A percentile compares a stretch with the other conserved stretches of the same genome.
Evolutionary conservation across 2,329 filamentous ascomycete genomes (phyloP).

Genomic region (Beauveria pseudobassiana): DNA sequence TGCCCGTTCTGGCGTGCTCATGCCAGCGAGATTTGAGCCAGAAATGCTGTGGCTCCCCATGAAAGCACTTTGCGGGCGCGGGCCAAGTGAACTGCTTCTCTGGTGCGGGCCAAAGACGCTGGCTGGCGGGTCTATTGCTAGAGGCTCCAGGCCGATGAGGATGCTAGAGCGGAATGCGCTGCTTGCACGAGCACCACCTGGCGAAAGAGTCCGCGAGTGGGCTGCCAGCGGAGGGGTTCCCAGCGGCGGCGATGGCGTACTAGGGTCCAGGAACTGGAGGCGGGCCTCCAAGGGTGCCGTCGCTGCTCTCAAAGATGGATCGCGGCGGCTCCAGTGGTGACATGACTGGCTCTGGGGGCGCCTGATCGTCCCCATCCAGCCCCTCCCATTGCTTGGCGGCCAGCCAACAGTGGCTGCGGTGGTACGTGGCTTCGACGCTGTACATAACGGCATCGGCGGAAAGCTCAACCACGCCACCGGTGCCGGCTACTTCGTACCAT

Average conservation of each 20-base stretch:
- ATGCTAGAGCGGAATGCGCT: constrained; percentile 35
- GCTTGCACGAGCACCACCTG: constrained; percentile 24
- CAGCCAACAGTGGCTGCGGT: constrained; percentile 50
- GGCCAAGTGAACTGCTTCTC: constrained; percentile 29
- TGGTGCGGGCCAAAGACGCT: constrained; percentile 21
- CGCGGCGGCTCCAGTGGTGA: constrained; percentile 32
- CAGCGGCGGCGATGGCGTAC: constrained; percentile 22
- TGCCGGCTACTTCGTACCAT: constrained; percentile 69
- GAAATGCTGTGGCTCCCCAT: constrained; percentile 27
- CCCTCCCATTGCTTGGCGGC: constrained; percentile 44
- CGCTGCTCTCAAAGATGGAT: constrained; percentile 26
- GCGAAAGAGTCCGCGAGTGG: constrained; percentile 33
- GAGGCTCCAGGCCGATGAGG: constrained; percentile 35
- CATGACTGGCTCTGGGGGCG: constrained; percentile 26
- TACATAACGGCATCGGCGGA: constrained; percentile 54
- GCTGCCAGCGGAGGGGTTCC: constrained; percentile 25
- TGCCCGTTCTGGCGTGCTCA: constrained; percentile 17
- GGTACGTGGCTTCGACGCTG: constrained; percentile 53
- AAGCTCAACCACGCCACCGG: constrained; percentile 48
- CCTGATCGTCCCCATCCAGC: constrained; percentile 21
- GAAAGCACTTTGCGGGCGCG: constrained; percentile 25
- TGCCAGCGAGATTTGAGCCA: constrained; percentile 26
- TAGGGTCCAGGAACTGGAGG: constrained; percentile 16
- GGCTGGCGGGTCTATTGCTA: constrained; percentile 29
- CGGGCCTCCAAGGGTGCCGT: constrained; percentile 19